Conservation (phyloP, 768 basidiomycete species). For the Chalciporus piperatus region DNA sequence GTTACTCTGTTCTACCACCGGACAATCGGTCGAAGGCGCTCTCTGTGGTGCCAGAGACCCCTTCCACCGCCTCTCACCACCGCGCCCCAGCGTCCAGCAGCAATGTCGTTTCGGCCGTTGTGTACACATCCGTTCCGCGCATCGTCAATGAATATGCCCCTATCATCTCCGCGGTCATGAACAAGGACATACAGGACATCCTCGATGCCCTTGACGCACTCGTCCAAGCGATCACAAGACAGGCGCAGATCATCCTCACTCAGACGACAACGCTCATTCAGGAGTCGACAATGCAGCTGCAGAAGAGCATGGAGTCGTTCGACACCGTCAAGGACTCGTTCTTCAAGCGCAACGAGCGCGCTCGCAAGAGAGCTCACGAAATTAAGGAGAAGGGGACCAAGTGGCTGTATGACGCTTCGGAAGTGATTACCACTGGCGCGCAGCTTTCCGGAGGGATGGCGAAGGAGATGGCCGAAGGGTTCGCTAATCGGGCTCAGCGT, state of each 20-base stretch:
- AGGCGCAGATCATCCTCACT: constrained; percentile 30
- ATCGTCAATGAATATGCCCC: constrained; percentile 47
- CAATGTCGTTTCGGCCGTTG: constrained; percentile 17
- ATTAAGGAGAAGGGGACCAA: constrained; percentile 48
- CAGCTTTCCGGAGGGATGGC: constrained; percentile 43
- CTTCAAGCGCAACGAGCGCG: constrained; percentile 48
- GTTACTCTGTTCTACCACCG: constrained; percentile 21
- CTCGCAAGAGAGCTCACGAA: constrained; percentile 52
- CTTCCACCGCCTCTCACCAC: constrained; percentile 1
- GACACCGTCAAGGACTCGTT: constrained; percentile 39
- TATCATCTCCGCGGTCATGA: constrained; percentile 42
- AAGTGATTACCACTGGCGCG: constrained; percentile 41
- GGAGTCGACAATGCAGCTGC: constrained; percentile 37
- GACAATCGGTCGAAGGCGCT: constrained; percentile 29
- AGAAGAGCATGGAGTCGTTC: constrained; percentile 39
- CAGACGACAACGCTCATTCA: constrained; percentile 42
- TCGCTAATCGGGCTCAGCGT: constrained; percentile 37
- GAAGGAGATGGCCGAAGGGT: constrained; percentile 36
- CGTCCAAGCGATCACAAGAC: constrained; percentile 46
- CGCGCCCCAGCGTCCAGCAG: constrained; percentile 17
- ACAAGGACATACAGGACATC: constrained; percentile 54
- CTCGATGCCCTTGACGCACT: constrained; percentile 59
- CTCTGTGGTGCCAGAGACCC: constrained; percentile 24
- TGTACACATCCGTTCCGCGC: constrained; percentile 46
- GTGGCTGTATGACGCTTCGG: constrained; percentile 42